Conservation (phyloP, 2,329 filamentous ascomycete species). For the Mollisiaceae sp. region DNA sequence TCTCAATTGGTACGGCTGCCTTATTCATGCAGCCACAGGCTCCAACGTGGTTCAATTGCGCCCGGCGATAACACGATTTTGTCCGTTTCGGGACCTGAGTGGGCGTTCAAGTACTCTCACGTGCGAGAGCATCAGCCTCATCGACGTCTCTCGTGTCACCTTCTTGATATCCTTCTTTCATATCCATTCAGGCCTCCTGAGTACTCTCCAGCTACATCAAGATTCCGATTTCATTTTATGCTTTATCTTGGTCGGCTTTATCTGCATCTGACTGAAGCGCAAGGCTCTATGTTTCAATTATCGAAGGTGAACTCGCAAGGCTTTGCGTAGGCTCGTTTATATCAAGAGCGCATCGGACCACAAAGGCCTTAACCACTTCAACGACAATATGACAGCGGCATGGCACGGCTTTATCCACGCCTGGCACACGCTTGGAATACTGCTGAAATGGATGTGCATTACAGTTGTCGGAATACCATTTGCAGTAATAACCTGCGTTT, state of each 20-base stretch:
- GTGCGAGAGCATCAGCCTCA: not conserved
- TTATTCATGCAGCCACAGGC: not conserved
- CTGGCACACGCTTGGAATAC: slow-evolving; percentile 28
- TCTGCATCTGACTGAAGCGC: not conserved
- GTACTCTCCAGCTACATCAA: not conserved
- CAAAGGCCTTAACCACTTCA: not conserved
- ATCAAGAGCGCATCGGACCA: not conserved
- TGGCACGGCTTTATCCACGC: slow-evolving; percentile 27
- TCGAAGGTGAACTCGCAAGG: slow-evolving; percentile 16
- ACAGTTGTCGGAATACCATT: slow-evolving; percentile 28
- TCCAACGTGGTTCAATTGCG: not conserved
- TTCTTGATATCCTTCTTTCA: not conserved
- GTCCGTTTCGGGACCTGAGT: not conserved
- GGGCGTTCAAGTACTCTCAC: slow-evolving; percentile 1
- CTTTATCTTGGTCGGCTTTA: not conserved
- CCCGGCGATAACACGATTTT: slow-evolving; percentile 1
- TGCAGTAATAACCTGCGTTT: slow-evolving; percentile 22
- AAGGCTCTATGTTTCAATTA: not conserved
- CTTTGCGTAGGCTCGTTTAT: slow-evolving; percentile 14
- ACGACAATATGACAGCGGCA: slow-evolving; percentile 12
- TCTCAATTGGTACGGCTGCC: slow-evolving; percentile 5
- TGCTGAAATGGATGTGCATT: slow-evolving; percentile 30
- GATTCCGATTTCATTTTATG: not conserved
- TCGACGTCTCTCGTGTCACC: not conserved
- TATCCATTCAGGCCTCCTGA: not conserved